phyloP scores from a whole-genome alignment of 208 protist genomes.

The Phytomonas sp. region DNA sequence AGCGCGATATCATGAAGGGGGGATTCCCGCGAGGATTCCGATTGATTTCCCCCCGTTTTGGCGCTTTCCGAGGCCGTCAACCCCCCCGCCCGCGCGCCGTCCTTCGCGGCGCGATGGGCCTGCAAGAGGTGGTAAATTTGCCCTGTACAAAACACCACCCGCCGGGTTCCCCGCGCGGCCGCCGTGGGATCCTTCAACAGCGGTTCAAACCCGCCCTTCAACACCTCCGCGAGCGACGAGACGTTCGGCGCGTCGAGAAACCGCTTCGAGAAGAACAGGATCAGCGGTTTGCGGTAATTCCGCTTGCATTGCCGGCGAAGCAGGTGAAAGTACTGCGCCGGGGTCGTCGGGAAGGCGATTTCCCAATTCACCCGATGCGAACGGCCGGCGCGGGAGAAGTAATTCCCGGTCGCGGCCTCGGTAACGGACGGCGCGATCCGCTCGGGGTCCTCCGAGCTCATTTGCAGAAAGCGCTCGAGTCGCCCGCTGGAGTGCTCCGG shows the following conservation, averaged over 20 bases:
- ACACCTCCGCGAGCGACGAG: slow-evolving; percentile 56
- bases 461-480: slow-evolving; percentile 97
- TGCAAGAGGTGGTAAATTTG: slow-evolving; percentile 96
- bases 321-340: slow-evolving; percentile 99
- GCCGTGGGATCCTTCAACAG: slow-evolving; percentile 74
- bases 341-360: slow-evolving; percentile 91
- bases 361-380: slow-evolving; percentile 85
- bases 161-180: slow-evolving; percentile 34
- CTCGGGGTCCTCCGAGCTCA: slow-evolving; percentile 88
- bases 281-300: slow-evolving; percentile 97
- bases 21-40: too few species aligned
- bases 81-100: not conserved
- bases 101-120: slow-evolving; percentile 48
- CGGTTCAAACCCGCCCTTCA: slow-evolving; percentile 53
- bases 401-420: slow-evolving; percentile 41
- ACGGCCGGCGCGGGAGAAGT: slow-evolving; percentile 47
- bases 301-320: slow-evolving; percentile 95
- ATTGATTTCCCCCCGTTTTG: too few species aligned
- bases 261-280: slow-evolving; percentile 92
- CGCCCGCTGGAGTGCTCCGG: slow-evolving; percentile 97
- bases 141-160: slow-evolving; percentile 94
- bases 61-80: too few species aligned
- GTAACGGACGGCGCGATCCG: slow-evolving; percentile 12
- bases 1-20: slow-evolving; percentile 82
- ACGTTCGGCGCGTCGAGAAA: slow-evolving; percentile 85